Evolutionary conservation across 305 asterid species (phyloP).

Genomic region (Fraxinus ornus): DNA sequence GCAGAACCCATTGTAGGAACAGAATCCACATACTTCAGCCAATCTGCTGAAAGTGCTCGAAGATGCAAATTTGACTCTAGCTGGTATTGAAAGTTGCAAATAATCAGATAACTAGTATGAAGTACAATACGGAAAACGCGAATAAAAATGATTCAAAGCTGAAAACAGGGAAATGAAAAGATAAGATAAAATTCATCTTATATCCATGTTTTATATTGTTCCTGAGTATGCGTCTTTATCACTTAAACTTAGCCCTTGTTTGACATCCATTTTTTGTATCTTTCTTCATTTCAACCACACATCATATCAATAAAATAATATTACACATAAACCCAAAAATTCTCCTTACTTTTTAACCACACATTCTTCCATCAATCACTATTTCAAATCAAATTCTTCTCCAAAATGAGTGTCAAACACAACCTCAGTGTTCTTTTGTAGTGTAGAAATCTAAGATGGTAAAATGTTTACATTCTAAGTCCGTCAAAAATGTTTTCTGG

Average conservation of each 20-base stretch:
- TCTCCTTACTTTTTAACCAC: too few species aligned
- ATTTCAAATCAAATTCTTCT: too few species aligned
- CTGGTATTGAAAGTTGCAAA: conserved; percentile 45
- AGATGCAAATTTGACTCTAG: conserved; percentile 77
- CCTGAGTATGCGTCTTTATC: conserved; percentile 6
- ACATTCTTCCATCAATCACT: too few species aligned
- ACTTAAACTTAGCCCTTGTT: not conserved
- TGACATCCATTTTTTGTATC: too few species aligned
- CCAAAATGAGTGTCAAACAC: too few species aligned
- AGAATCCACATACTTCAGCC: conserved; percentile 83
- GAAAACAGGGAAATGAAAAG: conserved; percentile 5
- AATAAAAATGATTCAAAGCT: conserved; percentile 6
- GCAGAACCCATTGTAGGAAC: conserved; percentile 78
- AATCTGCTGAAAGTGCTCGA: conserved; percentile 68
- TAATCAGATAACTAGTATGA: conserved; percentile 17
- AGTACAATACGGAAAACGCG: conserved; percentile 11
- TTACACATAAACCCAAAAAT: too few species aligned
- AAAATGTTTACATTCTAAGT: conserved; percentile 3
- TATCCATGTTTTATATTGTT: conserved; percentile 1
- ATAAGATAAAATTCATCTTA: conserved; percentile 15
- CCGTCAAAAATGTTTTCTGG: not conserved
- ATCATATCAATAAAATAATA: too few species aligned
- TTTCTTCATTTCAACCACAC: too few species aligned
- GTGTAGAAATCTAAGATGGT: not conserved
- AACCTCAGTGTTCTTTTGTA: not conserved